Conservation (phyloP, 2,329 filamentous ascomycete species). For the Rutstroemia sydowiana region DNA sequence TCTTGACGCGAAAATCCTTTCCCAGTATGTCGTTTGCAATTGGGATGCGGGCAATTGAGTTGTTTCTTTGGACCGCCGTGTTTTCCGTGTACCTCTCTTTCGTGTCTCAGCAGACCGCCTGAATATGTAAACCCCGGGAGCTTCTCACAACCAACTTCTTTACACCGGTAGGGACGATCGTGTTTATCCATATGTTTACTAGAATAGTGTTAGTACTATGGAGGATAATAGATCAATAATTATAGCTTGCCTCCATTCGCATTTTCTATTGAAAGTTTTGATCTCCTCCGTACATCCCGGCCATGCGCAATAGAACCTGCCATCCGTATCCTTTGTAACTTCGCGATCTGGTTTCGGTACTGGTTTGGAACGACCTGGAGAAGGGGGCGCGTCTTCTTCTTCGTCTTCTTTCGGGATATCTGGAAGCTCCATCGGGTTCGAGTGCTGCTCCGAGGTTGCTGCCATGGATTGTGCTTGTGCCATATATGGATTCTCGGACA, state of each 20-base stretch:
- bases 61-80: constrained; percentile 75
- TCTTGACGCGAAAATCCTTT: constrained; percentile 90
- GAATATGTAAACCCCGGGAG: constrained; percentile 93
- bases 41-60: constrained; percentile 75
- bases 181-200: constrained; percentile 99
- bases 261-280: constrained; percentile 69
- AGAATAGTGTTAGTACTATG: not conserved
- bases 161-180: constrained; percentile 85
- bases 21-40: constrained; percentile 83
- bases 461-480: constrained; percentile 12
- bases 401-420: constrained; percentile 27
- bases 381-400: constrained; percentile 25
- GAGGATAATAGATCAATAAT: constrained; percentile 18
- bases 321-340: constrained; percentile 55
- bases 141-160: constrained; percentile 77
- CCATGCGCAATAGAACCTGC: constrained; percentile 71
- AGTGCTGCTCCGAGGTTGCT: constrained; percentile 17
- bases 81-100: constrained; percentile 76
- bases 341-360: constrained; percentile 53
- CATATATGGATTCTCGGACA: constrained; percentile 27
- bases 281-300: constrained; percentile 59
- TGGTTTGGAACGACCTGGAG: constrained; percentile 35
- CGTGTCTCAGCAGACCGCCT: constrained; percentile 79
- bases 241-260: constrained; percentile 77
- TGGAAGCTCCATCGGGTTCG: constrained; percentile 20